Percentiles rank a stretch among this genome's conserved stretches.
phyloP scores from a whole-genome alignment of 768 basidiomycete species.

The Xerocomellus dryophilus region DNA sequence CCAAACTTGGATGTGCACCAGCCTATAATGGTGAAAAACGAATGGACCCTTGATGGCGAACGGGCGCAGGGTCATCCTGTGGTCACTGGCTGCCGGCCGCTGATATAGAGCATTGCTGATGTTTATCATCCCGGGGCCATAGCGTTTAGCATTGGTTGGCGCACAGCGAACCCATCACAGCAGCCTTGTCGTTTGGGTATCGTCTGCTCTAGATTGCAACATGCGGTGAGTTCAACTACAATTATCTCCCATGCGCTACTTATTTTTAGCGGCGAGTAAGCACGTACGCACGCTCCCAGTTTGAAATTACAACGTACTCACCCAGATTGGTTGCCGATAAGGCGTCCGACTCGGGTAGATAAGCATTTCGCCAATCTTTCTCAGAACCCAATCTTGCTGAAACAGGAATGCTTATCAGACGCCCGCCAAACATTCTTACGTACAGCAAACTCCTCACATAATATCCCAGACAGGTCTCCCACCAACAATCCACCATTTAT shows the following conservation, averaged over 20 bases:
- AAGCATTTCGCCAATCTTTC: conserved; percentile 10
- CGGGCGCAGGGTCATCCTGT: neutral
- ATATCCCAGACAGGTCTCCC: neutral
- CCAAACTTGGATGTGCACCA: neutral
- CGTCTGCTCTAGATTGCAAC: too few species aligned
- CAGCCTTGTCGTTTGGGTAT: neutral
- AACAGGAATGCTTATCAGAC: conserved; percentile 17
- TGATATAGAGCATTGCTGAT: neutral
- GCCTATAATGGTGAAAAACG: neutral
- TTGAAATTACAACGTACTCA: neutral
- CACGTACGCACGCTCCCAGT: neutral
- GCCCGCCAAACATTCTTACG: neutral
- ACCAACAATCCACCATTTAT: conserved; percentile 18
- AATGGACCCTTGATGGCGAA: neutral
- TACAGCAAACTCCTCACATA: neutral
- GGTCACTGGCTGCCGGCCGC: neutral
- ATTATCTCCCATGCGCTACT: neutral
- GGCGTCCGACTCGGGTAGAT: conserved; percentile 11
- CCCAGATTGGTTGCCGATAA: conserved; percentile 1
- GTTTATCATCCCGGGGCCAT: neutral
- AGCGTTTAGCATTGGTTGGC: neutral
- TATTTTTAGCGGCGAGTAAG: neutral
- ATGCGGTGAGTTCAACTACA: neutral
- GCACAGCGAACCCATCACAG: neutral
- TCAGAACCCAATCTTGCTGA: neutral